Conservation (phyloP, 306 rosid species). For the Erythrophleum fordii region DNA sequence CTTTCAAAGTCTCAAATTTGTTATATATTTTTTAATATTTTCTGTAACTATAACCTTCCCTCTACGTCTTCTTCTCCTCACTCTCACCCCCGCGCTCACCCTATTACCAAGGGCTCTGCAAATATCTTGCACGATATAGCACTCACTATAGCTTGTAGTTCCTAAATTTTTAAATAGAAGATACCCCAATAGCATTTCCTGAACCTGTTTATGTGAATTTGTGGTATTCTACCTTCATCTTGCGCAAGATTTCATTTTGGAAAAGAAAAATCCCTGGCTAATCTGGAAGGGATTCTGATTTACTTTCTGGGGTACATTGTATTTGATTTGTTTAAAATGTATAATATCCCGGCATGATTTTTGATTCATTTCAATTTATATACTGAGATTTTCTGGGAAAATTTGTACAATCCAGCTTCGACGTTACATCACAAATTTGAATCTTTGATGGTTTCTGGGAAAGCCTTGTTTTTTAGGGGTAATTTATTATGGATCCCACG, state of each 20-base stretch:
- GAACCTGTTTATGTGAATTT: neutral
- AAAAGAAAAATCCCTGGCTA: neutral
- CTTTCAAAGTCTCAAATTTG: too few relatives aligned
- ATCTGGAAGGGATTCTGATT: neutral
- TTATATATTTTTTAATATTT: too few relatives aligned
- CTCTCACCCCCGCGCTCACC: too few relatives aligned
- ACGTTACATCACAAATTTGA: neutral
- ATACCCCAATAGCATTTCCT: neutral
- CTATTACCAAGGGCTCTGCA: neutral
- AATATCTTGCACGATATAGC: neutral
- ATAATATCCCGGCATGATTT: neutral
- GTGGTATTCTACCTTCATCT: neutral
- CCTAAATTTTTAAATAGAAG: too few relatives aligned
- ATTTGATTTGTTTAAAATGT: neutral
- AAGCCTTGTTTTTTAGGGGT: conserved; percentile 32
- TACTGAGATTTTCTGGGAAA: conserved; percentile 21
- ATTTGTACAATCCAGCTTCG: conserved; percentile 1
- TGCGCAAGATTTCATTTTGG: neutral
- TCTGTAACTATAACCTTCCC: neutral
- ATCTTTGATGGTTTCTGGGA: neutral
- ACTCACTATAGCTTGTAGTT: neutral
- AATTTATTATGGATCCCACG: conserved; percentile 37
- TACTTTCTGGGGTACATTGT: neutral
- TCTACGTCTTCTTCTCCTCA: too few relatives aligned
- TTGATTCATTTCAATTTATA: neutral